These are phyloP conservation scores for Dictyostelium firmibasis DNA, from an alignment of 78 protist species.

Conservation along the genomic window DNA sequence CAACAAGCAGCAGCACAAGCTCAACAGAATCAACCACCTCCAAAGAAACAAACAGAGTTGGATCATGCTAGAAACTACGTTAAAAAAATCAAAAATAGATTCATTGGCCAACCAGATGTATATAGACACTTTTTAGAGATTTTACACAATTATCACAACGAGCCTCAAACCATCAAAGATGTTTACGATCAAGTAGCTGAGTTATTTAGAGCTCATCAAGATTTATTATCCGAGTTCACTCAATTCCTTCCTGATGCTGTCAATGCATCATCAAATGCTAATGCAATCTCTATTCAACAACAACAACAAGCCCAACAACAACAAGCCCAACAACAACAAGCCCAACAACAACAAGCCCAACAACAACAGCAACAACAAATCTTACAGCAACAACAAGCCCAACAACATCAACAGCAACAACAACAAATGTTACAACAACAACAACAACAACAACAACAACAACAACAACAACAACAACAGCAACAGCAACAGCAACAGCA, in stretches of 20 bases:
- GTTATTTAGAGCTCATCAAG: conserved; percentile 89
- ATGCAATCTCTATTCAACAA: not conserved
- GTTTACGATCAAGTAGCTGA: conserved; percentile 90
- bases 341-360: not conserved
- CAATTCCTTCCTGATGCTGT: conserved; percentile 94
- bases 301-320: not conserved
- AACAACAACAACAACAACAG: not conserved
- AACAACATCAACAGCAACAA: not conserved
- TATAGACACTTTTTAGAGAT: conserved; percentile 94
- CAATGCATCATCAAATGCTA: not conserved
- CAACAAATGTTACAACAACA: not conserved
- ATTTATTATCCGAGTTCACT: conserved; percentile 93
- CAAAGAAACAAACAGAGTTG: conserved; percentile 79
- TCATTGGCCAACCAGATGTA: conserved; percentile 86
- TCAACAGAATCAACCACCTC: conserved; percentile 8
- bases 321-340: not conserved
- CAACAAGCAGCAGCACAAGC: not conserved
- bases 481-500: conserved; percentile 4
- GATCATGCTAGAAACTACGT: conserved; percentile 91
- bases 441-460: not conserved
- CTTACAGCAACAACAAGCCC: not conserved
- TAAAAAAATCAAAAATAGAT: conserved; percentile 90
- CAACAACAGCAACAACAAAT: conserved; percentile 1
- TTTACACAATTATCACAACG: conserved; percentile 94
- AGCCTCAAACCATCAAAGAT: conserved; percentile 84